These are phyloP conservation scores for Nothophaeocryptopus gaeumannii DNA, from an alignment of 2,329 filamentous ascomycete genomes.

Conservation along the genomic window DNA sequence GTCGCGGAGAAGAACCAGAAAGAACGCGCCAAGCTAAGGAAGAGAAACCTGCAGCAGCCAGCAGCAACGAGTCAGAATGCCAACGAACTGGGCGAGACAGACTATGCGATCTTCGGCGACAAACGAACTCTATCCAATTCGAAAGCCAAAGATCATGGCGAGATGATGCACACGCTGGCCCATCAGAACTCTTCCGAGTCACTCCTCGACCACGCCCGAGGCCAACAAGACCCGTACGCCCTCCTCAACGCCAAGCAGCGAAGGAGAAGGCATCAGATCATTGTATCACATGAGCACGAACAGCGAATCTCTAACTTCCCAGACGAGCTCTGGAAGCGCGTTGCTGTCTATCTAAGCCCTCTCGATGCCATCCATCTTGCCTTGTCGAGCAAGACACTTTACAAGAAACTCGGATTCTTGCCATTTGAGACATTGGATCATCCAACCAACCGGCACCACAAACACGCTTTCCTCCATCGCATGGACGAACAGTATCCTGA, in stretches of 20 bases:
- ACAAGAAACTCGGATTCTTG: conserved; percentile 41
- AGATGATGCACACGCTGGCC: conserved; percentile 39
- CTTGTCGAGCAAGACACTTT: conserved; percentile 49
- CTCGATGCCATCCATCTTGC: conserved; percentile 51
- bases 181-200: conserved; percentile 38
- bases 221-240: conserved; percentile 5
- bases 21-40: conserved; percentile 21
- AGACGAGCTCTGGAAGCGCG: conserved; percentile 45
- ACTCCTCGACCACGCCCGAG: conserved; percentile 24
- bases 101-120: conserved; percentile 31
- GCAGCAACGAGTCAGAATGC: conserved; percentile 18
- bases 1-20: conserved; percentile 29
- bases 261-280: conserved; percentile 11
- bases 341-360: conserved; percentile 44
- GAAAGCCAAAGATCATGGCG: conserved; percentile 34
- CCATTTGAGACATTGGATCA: conserved; percentile 41
- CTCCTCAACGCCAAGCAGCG: not conserved
- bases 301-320: conserved; percentile 46
- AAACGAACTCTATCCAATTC: conserved; percentile 5
- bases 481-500: conserved; percentile 53
- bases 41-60: conserved; percentile 16
- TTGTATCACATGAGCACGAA: conserved; percentile 35
- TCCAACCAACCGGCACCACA: conserved; percentile 46
- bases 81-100: conserved; percentile 34
- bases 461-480: conserved; percentile 50